Evolutionary conservation across 352 stramenopile species (phyloP).

Genomic region (Phytopythium delawarense): DNA sequence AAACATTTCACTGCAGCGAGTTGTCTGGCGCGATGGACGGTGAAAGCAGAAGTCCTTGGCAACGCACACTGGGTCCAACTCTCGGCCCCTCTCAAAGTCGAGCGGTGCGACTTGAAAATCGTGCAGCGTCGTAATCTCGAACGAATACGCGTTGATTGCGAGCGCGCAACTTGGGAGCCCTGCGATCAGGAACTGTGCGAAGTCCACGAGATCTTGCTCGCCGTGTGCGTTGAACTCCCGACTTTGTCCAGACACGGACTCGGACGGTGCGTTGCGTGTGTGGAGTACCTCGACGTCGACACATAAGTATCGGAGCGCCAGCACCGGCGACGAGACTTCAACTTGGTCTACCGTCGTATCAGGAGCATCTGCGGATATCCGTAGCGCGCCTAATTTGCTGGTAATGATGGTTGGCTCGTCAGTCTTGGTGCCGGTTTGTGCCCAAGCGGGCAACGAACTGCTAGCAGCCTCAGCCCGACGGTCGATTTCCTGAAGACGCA

Average conservation of each 20-base stretch:
- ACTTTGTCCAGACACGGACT: neutral
- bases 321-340: constrained; percentile 39
- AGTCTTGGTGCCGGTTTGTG: constrained; percentile 16
- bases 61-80: constrained; percentile 29
- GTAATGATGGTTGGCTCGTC: constrained; percentile 5
- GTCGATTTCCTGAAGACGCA: neutral
- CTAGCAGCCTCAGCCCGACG: constrained; percentile 10
- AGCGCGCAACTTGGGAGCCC: constrained; percentile 46
- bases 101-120: constrained; percentile 35
- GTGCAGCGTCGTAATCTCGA: constrained; percentile 48
- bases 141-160: constrained; percentile 62
- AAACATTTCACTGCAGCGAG: constrained; percentile 11
- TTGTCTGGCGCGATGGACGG: constrained; percentile 10
- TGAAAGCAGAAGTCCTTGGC: constrained; percentile 60
- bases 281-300: constrained; percentile 9
- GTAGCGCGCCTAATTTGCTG: neutral
- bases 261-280: neutral
- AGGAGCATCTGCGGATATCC: neutral
- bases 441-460: constrained; percentile 66
- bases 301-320: constrained; percentile 51
- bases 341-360: constrained; percentile 8
- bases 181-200: constrained; percentile 52
- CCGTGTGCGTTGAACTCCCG: constrained; percentile 41
- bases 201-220: constrained; percentile 43
- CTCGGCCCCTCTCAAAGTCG: neutral